These are phyloP conservation scores for Platismatia glauca DNA, from an alignment of 495 filamentous ascomycete genomes.

Conservation along the genomic window DNA sequence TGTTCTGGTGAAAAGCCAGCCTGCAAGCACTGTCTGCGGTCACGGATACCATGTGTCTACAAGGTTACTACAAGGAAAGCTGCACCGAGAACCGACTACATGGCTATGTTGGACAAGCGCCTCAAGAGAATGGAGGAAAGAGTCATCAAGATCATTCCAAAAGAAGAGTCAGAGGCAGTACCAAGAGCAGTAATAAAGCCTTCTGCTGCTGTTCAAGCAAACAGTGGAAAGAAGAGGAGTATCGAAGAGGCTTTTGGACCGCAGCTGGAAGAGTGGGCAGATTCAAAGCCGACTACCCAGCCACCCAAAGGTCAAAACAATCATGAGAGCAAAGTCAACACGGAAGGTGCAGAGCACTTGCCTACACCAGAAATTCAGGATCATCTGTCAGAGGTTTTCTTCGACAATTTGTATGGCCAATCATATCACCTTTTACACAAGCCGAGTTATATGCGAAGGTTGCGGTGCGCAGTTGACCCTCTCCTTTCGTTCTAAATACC, in stretches of 20 bases:
- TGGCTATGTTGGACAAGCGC: constrained; percentile 96
- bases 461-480: constrained; percentile 42
- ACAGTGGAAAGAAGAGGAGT: constrained; percentile 66
- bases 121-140: constrained; percentile 94
- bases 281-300: constrained; percentile 39
- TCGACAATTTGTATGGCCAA: constrained; percentile 93
- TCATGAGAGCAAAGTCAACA: constrained; percentile 63
- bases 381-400: constrained; percentile 89
- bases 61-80: constrained; percentile 93
- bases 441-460: constrained; percentile 85
- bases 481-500: background rate
- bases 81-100: constrained; percentile 94
- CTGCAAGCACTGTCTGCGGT: constrained; percentile 91
- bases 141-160: constrained; percentile 92
- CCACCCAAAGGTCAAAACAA: constrained; percentile 46
- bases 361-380: constrained; percentile 87
- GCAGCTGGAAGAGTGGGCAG: constrained; percentile 76
- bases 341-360: constrained; percentile 74
- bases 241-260: constrained; percentile 81
- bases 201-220: constrained; percentile 51
- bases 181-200: constrained; percentile 75
- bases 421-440: constrained; percentile 94
- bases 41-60: constrained; percentile 95
- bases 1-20: constrained; percentile 97
- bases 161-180: constrained; percentile 61